Evolutionary conservation across 2,329 filamentous ascomycete species (phyloP), one percentile per base, ranked within the genome.

Genomic region (Pezicula rhizophila): DNA sequence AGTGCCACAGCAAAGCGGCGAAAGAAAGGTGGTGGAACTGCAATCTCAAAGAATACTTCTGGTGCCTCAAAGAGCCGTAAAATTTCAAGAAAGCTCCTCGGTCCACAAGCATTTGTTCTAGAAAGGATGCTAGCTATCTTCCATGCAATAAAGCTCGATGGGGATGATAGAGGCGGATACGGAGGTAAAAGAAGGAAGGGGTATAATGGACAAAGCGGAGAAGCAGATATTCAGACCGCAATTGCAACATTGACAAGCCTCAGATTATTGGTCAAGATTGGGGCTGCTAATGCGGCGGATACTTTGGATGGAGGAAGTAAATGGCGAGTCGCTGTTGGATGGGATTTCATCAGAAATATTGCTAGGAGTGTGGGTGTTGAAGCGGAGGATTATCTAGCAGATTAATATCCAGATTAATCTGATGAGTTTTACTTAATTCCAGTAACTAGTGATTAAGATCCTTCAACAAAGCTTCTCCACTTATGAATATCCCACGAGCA

Each of bases 41-140:
- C 69, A 3, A 64, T 67, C 11, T 59, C 55, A 5, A 59, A 56
- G 11, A 52, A 49, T 20, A 56, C 52, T 11, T 58, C 61, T 5
- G 58, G 67, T 12, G 62, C 61, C 1, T 62, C 68, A 46, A 83
- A 82, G 61, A 79, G 84, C 58, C 77, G 85, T 48, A 87, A 87
- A 66, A 88, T 92, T 18, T 80, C 87, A 10, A 77, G 88, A 23
- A 88, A 89, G 66, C 72, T 92, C 2, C 77, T 93, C 4, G 86
- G 86, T 8, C 84, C 88, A 0, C 83, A 87, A 54, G 82, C 85
- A 1, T 93, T 93, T 60, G 77, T 87, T 5, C 70, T 92, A 12
- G 88, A 93, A 68, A 76, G 88, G 31, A 79, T 92, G 74, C 74
- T 92, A 47, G 85, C 88, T 7, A 89, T 93, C 20, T 86, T 89